Conservation (phyloP, 345 rosid genomes). For the Salix koriyanagi region DNA sequence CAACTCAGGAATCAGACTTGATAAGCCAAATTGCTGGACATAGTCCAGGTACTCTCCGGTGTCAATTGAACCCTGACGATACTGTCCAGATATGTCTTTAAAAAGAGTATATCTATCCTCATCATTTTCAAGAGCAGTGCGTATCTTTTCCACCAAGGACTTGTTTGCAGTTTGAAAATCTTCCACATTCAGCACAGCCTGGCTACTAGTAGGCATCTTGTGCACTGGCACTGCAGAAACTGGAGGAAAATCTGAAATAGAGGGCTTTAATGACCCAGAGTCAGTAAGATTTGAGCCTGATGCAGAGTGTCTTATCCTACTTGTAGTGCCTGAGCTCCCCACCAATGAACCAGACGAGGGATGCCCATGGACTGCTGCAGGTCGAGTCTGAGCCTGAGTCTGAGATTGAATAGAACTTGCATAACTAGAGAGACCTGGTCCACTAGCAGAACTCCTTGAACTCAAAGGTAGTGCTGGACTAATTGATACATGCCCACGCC, state of each 20-base stretch:
- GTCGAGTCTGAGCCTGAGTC: slow-evolving; percentile 29
- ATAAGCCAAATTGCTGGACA: slow-evolving; percentile 60
- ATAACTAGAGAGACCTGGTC: slow-evolving; percentile 30
- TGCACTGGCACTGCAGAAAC: slow-evolving; percentile 50
- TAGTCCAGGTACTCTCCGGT: slow-evolving; percentile 56
- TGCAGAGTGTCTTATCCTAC: slow-evolving; percentile 55
- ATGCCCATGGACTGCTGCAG: slow-evolving; percentile 22
- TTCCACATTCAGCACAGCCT: slow-evolving; percentile 29
- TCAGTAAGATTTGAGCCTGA: slow-evolving; percentile 69
- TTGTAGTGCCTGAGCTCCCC: slow-evolving; percentile 31
- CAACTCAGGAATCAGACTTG: slow-evolving; percentile 72
- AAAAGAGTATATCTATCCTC: slow-evolving; percentile 65
- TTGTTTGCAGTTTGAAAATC: slow-evolving; percentile 76
- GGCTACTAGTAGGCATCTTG: slow-evolving; percentile 33
- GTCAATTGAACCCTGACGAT: slow-evolving; percentile 74
- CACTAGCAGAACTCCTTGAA: slow-evolving; percentile 24
- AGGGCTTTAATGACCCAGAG: slow-evolving; percentile 29
- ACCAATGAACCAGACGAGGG: slow-evolving; percentile 21
- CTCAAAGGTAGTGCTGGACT: slow-evolving; percentile 25
- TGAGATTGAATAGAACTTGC: slow-evolving; percentile 41
- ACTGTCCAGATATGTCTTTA: slow-evolving; percentile 66
- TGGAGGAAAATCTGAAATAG: slow-evolving; percentile 67
- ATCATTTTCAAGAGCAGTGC: slow-evolving; percentile 58
- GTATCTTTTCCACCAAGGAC: slow-evolving; percentile 76
- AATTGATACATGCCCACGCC: slow-evolving; percentile 31